phyloP scores from a whole-genome alignment of 2,329 filamentous ascomycete genomes.

The Myriangium duriaei region DNA sequence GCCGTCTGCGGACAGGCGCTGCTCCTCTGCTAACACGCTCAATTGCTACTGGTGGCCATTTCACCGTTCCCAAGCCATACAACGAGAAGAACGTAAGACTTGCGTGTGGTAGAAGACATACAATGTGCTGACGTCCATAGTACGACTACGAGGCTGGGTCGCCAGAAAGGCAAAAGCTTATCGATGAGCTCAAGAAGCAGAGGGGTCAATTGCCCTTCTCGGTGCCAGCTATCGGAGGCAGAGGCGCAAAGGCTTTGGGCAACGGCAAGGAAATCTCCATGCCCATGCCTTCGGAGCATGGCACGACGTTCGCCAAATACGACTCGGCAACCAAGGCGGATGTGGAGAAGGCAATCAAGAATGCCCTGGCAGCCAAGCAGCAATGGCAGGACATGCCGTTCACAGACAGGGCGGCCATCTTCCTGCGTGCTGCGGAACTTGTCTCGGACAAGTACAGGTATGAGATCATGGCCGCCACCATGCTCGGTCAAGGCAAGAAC shows the following conservation, averaged over 20 bases:
- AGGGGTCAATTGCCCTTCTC: conserved; percentile 6
- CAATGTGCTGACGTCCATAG: too few species aligned
- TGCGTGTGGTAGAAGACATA: too few species aligned
- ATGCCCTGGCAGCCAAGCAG: conserved; percentile 23
- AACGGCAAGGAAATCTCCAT: conserved; percentile 1
- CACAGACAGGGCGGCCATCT: conserved; percentile 26
- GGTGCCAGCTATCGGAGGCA: conserved; percentile 9
- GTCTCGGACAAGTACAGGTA: conserved; percentile 19
- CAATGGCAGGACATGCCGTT: conserved; percentile 25
- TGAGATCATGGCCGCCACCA: conserved; percentile 28
- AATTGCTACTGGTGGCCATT: conserved; percentile 8
- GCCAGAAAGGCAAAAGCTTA: conserved; percentile 6
- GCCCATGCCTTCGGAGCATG: conserved; percentile 7
- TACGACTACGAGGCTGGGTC: conserved; percentile 7
- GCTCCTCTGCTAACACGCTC: too few species aligned
- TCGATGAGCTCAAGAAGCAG: conserved; percentile 4
- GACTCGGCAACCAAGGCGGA: conserved; percentile 10
- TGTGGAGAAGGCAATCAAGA: conserved; percentile 18
- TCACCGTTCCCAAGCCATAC: conserved; percentile 5
- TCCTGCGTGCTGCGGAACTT: conserved; percentile 24
- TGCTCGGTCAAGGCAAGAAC: conserved; percentile 32
- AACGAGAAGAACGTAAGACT: conserved; percentile 9
- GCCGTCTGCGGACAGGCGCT: too few species aligned
- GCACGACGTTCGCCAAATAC: conserved; percentile 8
- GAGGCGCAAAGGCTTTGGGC: neutral